Evolutionary conservation across 495 filamentous ascomycete species (phyloP).

Genomic region (Aspergillus sclerotioniger): DNA sequence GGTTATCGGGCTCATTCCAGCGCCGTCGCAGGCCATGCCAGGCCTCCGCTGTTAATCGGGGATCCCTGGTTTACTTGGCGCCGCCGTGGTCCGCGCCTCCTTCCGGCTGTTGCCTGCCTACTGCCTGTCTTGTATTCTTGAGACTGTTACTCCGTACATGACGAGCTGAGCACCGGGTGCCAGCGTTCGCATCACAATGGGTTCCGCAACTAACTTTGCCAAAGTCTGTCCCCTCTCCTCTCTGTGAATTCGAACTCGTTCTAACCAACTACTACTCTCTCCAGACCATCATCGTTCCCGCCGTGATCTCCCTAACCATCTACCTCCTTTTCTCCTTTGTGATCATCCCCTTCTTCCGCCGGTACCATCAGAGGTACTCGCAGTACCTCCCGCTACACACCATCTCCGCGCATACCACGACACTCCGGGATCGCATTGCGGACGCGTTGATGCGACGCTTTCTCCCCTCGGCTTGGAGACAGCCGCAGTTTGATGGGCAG

Average conservation of each 20-base stretch:
- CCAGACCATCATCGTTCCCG: constrained; percentile 76
- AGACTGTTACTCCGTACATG: background rate
- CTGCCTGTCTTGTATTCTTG: background rate
- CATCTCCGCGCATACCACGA: constrained; percentile 59
- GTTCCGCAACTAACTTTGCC: constrained; percentile 31
- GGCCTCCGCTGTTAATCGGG: background rate
- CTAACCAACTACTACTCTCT: constrained; percentile 17
- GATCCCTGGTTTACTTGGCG: background rate
- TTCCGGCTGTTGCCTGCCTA: background rate
- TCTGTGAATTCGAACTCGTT: background rate
- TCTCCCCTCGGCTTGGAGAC: constrained; percentile 54
- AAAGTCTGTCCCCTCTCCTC: constrained; percentile 26
- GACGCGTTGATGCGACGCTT: constrained; percentile 53
- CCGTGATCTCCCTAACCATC: constrained; percentile 70
- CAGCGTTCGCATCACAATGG: constrained; percentile 21
- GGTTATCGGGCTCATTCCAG: background rate
- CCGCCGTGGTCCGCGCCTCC: background rate
- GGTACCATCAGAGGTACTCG: constrained; percentile 69
- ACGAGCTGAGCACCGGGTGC: background rate
- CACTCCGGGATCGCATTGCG: constrained; percentile 61
- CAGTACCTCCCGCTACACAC: constrained; percentile 67
- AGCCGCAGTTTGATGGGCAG: constrained; percentile 47
- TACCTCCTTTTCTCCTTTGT: constrained; percentile 71
- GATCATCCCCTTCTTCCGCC: constrained; percentile 71
- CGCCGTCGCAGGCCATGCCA: background rate